Evolutionary conservation across 306 rosid species (phyloP).

Genomic region (Quercus ilex): DNA sequence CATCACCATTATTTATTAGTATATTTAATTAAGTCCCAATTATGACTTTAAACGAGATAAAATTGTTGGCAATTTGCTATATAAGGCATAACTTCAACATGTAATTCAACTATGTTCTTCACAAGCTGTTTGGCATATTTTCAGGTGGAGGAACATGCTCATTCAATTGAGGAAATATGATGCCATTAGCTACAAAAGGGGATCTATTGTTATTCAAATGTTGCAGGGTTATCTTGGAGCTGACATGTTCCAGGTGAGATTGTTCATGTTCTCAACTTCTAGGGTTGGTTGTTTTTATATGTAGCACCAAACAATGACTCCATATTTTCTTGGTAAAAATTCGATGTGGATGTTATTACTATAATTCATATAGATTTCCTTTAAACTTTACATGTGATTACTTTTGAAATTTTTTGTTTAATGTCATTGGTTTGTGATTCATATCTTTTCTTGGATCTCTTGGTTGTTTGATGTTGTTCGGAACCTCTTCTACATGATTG

Average conservation of each 20-base stretch:
- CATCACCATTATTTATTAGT: background rate
- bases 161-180: constrained; percentile 48
- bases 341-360: too few species aligned
- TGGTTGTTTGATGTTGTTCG: too few species aligned
- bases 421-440: background rate
- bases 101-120: background rate
- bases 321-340: background rate
- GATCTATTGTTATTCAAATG: constrained; percentile 57
- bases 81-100: background rate
- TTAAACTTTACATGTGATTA: background rate
- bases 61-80: background rate
- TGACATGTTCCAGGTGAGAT: constrained; percentile 44
- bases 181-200: constrained; percentile 59
- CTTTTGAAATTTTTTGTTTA: background rate
- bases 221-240: constrained; percentile 55
- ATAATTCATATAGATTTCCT: too few species aligned
- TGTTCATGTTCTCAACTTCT: background rate
- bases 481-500: background rate
- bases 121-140: constrained; percentile 13
- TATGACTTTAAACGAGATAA: background rate
- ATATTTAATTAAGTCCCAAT: background rate
- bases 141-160: constrained; percentile 60
- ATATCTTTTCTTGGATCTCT: background rate
- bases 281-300: background rate
- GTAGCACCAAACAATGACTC: background rate